Evolutionary conservation across 495 filamentous ascomycete species (phyloP).

Genomic region (Cairneyella variabilis): DNA sequence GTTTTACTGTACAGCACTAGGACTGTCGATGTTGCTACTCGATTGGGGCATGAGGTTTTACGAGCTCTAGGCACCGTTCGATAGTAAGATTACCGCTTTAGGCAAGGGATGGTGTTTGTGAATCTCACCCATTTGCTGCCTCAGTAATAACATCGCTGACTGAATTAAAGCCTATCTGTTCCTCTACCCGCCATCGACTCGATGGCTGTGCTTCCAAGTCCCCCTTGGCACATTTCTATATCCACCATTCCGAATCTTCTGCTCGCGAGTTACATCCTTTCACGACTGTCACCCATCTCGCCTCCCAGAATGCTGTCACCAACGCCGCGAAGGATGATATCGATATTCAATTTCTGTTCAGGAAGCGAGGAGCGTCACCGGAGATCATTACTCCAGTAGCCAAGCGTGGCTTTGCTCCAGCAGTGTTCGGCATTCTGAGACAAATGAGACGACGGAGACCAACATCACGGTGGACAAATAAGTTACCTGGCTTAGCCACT

Average conservation of each 20-base stretch:
- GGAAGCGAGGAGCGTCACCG: no score
- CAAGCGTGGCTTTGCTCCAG: no score
- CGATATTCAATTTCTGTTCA: conserved; percentile 31
- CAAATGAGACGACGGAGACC: no score
- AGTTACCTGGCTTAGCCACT: no score
- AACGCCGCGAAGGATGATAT: conserved; percentile 7
- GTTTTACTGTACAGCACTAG: conserved; percentile 33
- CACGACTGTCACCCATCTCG: conserved; percentile 34
- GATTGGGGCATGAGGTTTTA: conserved; percentile 32
- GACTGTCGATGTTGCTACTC: conserved; percentile 30
- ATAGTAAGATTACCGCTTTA: conserved; percentile 21
- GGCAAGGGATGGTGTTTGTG: conserved; percentile 33
- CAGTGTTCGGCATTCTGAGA: no score
- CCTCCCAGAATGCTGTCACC: conserved; percentile 21
- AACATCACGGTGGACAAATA: no score
- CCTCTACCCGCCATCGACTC: conserved; percentile 26
- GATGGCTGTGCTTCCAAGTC: conserved; percentile 30
- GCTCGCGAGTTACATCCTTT: conserved; percentile 32
- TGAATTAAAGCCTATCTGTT: conserved; percentile 25
- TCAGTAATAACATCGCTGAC: conserved; percentile 8
- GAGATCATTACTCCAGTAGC: no score
- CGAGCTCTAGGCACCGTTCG: conserved; percentile 25
- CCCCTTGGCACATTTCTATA: conserved; percentile 33
- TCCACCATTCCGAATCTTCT: conserved; percentile 31
- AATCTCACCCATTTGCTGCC: conserved; percentile 1